phyloP scores from a whole-genome alignment of 2,329 filamentous ascomycete genomes.

The Arthrobotrys pseudoclavata region DNA sequence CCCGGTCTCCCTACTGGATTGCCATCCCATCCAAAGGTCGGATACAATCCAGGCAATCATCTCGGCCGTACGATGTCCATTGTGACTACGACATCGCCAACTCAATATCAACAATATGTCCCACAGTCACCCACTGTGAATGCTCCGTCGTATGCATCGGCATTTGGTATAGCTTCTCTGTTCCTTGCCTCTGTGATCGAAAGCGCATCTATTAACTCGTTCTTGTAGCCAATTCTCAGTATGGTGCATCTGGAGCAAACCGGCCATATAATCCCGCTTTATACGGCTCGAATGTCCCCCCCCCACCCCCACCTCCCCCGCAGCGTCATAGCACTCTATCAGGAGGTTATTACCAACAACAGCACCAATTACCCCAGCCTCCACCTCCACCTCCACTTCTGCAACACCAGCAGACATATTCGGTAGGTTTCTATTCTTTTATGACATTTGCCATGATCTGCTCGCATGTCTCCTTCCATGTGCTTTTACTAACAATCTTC shows the following conservation, averaged over 20 bases:
- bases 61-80: conserved; percentile 54
- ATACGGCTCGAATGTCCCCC: conserved; percentile 46
- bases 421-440: conserved; percentile 34
- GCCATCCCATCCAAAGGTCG: conserved; percentile 51
- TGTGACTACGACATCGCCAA: conserved; percentile 44
- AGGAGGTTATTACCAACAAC: conserved; percentile 44
- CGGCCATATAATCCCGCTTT: conserved; percentile 55
- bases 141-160: conserved; percentile 42
- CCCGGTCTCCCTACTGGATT: conserved; percentile 42
- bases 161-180: conserved; percentile 40
- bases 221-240: conserved; percentile 48
- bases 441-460: background rate
- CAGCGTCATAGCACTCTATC: conserved; percentile 51
- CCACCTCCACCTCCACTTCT: conserved; percentile 49
- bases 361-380: conserved; percentile 43
- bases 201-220: background rate
- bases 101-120: conserved; percentile 44
- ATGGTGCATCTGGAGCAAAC: conserved; percentile 44
- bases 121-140: conserved; percentile 58
- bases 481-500: conserved; percentile 12
- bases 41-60: conserved; percentile 53
- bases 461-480: background rate
- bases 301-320: conserved; percentile 52
- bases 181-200: background rate
- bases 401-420: conserved; percentile 51